These are phyloP conservation scores for Filobasidium floriforme DNA, from an alignment of 768 basidiomycete species.

Conservation along the genomic window DNA sequence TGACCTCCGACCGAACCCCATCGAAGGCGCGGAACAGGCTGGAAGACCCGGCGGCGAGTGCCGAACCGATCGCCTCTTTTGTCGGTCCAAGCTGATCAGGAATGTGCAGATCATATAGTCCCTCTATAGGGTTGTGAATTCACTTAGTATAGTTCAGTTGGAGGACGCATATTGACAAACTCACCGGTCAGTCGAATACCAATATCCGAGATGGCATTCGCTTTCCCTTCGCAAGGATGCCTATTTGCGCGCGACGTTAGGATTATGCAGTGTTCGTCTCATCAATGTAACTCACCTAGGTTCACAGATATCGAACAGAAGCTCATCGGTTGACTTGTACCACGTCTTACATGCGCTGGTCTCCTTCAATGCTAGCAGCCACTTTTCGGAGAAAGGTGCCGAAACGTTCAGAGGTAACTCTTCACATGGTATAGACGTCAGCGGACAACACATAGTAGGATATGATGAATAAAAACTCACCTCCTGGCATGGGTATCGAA, in stretches of 20 bases:
- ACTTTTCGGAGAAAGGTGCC: constrained; percentile 75
- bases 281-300: constrained; percentile 55
- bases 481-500: constrained; percentile 43
- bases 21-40: constrained; percentile 84
- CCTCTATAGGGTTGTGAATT: constrained; percentile 51
- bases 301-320: constrained; percentile 91
- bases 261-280: too few relatives aligned
- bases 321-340: constrained; percentile 81
- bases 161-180: neutral
- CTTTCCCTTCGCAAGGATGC: constrained; percentile 88
- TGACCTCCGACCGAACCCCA: constrained; percentile 60
- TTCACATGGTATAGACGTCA: neutral
- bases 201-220: constrained; percentile 80
- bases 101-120: constrained; percentile 84
- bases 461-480: constrained; percentile 20
- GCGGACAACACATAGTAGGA: neutral
- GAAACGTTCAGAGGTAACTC: constrained; percentile 26
- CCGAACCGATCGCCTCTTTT: constrained; percentile 75
- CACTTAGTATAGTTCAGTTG: too few relatives aligned
- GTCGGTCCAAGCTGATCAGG: constrained; percentile 91
- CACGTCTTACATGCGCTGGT: constrained; percentile 85
- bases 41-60: constrained; percentile 52
- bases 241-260: constrained; percentile 46
- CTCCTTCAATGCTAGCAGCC: constrained; percentile 78
- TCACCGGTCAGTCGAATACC: constrained; percentile 67